Base-by-base conservation (phyloP, 805 yeast species). In the Metschnikowia matae region DNA sequence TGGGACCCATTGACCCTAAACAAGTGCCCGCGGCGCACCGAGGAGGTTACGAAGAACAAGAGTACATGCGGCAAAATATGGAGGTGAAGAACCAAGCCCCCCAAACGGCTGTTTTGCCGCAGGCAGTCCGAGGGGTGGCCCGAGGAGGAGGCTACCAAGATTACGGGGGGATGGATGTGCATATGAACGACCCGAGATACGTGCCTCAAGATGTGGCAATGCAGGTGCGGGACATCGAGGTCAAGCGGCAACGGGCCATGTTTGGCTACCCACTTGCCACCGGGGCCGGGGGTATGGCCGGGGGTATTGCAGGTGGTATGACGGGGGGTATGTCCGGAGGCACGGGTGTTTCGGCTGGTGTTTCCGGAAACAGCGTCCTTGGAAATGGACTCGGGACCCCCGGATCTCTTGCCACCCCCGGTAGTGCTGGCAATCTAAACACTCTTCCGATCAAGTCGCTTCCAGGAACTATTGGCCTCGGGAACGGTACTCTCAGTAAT, bases 51-150 rank as follows among this genome's bases (percentile, higher is more conserved):
- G 41, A 57, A 20, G 61, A 57, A n/a, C 54, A 44, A 23, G 56
- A 56, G 2, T 40, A 49, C 17, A 35, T 40, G n/a, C 55, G 60
- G 33, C 55, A 37, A 33, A 41, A 33, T 20, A 29, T 51, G 39
- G 59, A 57, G 38, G 40, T 51, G 35, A 55, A 54, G 48, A 52
- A 46, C 32, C 61, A 54, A 13, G 48, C 55, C 17, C 57, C 60
- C 8, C 56, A 49, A 41, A 47, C 51, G 13, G 53, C 49, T 11
- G 47, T 54, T 38, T 55, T 49, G 26, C 54, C 55, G 0, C 54
- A 33, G 29, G 21, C 31, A 10, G 17, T n/a, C 31, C 6, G 45
- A 4, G 40, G 38, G 21, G 44, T 21, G 18, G 40, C 14, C n/a
- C 21, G 46, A 26, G 32, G 26, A n/a, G 17, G n/a, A 15, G 26